These are phyloP conservation scores for Hyaloscypha bicolor DNA, from an alignment of 495 filamentous ascomycete species.

Conservation along the genomic window DNA sequence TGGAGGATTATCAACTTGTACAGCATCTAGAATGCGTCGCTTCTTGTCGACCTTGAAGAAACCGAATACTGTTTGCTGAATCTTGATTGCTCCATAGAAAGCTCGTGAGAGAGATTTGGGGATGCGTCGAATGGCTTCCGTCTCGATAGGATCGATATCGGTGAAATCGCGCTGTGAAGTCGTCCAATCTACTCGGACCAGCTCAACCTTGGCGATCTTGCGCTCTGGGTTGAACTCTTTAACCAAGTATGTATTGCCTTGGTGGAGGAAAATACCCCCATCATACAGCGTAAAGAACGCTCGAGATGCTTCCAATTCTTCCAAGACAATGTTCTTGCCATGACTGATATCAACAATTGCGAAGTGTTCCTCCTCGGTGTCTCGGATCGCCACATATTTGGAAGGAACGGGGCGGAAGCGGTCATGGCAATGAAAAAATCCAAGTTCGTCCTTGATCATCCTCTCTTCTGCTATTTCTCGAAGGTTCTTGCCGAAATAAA, in stretches of 20 bases:
- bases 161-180: slow-evolving; percentile 94
- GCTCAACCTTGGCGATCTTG: slow-evolving; percentile 67
- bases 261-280: slow-evolving; percentile 96
- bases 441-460: slow-evolving; percentile 69
- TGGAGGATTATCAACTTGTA: slow-evolving; percentile 90
- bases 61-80: slow-evolving; percentile 85
- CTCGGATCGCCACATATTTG: slow-evolving; percentile 82
- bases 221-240: slow-evolving; percentile 82
- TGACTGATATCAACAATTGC: slow-evolving; percentile 90
- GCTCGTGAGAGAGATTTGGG: slow-evolving; percentile 59
- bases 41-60: slow-evolving; percentile 93
- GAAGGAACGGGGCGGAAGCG: slow-evolving; percentile 87
- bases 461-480: slow-evolving; percentile 72
- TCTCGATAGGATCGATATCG: slow-evolving; percentile 89
- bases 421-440: slow-evolving; percentile 88
- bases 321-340: slow-evolving; percentile 79
- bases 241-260: slow-evolving; percentile 89
- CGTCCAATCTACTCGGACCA: slow-evolving; percentile 94
- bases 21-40: slow-evolving; percentile 84
- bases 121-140: slow-evolving; percentile 77
- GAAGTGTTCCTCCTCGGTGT: slow-evolving; percentile 84
- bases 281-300: slow-evolving; percentile 97
- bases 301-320: slow-evolving; percentile 93
- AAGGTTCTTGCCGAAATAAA: slow-evolving; percentile 81
- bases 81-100: slow-evolving; percentile 82